phyloP scores from a whole-genome alignment of 192 early-diverging fungal species.

The Piromyces sp. region DNA sequence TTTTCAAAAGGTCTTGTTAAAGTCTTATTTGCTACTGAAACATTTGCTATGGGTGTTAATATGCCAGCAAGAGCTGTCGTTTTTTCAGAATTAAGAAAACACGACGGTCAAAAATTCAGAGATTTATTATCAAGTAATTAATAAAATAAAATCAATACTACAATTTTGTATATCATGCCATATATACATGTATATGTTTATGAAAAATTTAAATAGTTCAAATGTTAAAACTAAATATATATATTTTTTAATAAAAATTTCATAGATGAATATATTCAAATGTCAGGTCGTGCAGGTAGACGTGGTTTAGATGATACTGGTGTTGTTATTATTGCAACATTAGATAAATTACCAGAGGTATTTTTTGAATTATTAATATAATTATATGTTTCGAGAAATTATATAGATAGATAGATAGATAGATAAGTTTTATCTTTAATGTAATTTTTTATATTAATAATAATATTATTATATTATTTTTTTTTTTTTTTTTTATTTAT shows the following conservation, averaged over 20 bases:
- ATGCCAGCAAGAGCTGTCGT: constrained; percentile 90
- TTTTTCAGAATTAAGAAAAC: constrained; percentile 77
- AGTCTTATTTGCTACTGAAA: constrained; percentile 94
- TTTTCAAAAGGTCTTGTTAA: constrained; percentile 78
- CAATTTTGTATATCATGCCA: too few relatives aligned
- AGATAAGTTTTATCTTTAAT: too few relatives aligned
- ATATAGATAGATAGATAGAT: too few relatives aligned
- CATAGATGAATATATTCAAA: constrained; percentile 98
- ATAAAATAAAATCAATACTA: not conserved
- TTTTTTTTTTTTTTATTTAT: not conserved
- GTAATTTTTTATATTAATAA: not conserved
- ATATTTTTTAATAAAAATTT: too few relatives aligned
- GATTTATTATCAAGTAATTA: constrained; percentile 62
- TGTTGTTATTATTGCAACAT: constrained; percentile 68
- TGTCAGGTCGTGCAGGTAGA: constrained; percentile 92
- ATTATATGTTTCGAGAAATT: too few relatives aligned
- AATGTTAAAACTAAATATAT: too few relatives aligned
- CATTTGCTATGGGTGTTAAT: constrained; percentile 99
- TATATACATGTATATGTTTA: too few relatives aligned
- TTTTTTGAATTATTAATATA: not conserved
- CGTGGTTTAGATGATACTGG: constrained; percentile 84
- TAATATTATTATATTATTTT: not conserved
- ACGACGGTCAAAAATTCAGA: constrained; percentile 77
- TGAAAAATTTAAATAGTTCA: too few relatives aligned
- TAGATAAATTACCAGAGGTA: constrained; percentile 29